Evolutionary conservation across 2,329 filamentous ascomycete genomes (phyloP).

Genomic region (Chaetomium olivaceum): DNA sequence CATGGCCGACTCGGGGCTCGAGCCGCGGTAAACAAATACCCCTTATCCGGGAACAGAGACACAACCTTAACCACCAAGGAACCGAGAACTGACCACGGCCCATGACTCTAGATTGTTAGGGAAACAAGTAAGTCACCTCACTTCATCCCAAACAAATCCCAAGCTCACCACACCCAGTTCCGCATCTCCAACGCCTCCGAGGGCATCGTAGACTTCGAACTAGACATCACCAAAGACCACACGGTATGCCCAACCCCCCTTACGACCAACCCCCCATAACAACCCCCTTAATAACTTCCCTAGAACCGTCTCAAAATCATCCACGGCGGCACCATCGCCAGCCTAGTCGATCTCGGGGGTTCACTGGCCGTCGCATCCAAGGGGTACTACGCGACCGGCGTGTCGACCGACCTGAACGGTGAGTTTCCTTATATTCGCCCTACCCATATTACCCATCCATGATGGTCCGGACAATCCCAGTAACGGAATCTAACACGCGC

Average conservation of each 20-base stretch:
- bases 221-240: slow-evolving; percentile 73
- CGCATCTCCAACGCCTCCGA: slow-evolving; percentile 63
- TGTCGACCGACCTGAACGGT: slow-evolving; percentile 67
- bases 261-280: too few species aligned
- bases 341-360: slow-evolving; percentile 68
- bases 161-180: slow-evolving; percentile 50
- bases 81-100: neutral
- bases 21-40: slow-evolving; percentile 66
- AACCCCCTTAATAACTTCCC: neutral
- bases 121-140: slow-evolving; percentile 39
- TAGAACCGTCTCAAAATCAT: slow-evolving; percentile 76
- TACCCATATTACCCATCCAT: too few species aligned
- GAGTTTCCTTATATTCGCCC: slow-evolving; percentile 9
- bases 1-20: slow-evolving; percentile 79
- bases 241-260: slow-evolving; percentile 54
- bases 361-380: slow-evolving; percentile 66
- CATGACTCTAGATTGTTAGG: slow-evolving; percentile 42
- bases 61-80: neutral
- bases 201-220: slow-evolving; percentile 72
- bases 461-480: too few species aligned
- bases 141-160: neutral
- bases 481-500: too few species aligned
- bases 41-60: neutral
- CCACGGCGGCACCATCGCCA: slow-evolving; percentile 77
- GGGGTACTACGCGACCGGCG: slow-evolving; percentile 62